A percentile compares a stretch with the other conserved stretches of the same genome.
phyloP scores from a whole-genome alignment of 345 rosid genomes.

The Cochlearia excelsa region DNA sequence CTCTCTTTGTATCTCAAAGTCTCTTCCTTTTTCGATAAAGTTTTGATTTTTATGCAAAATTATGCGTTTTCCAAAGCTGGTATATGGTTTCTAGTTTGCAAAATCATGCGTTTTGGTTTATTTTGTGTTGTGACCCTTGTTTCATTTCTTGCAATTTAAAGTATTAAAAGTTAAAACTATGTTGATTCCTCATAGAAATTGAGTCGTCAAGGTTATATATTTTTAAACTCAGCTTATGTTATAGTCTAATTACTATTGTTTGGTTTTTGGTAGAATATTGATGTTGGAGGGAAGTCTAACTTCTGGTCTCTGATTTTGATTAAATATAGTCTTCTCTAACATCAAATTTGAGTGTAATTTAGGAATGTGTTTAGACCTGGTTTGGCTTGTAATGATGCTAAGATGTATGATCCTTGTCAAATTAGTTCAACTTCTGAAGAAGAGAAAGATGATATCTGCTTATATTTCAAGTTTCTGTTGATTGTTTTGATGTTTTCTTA shows the following conservation, averaged over 20 bases:
- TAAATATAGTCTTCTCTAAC: neutral
- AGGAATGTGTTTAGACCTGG: conserved; percentile 13
- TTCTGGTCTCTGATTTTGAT: conserved; percentile 9
- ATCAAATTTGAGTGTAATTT: conserved; percentile 9
- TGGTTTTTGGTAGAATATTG: conserved; percentile 7
- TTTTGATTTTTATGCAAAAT: conserved; percentile 21
- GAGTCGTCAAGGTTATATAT: conserved; percentile 16
- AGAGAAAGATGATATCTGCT: conserved; percentile 22
- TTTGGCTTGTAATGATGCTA: conserved; percentile 25
- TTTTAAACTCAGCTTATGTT: neutral
- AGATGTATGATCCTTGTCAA: conserved; percentile 21
- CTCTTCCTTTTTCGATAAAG: neutral
- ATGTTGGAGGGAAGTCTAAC: neutral
- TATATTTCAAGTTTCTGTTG: conserved; percentile 20
- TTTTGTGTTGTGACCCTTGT: conserved; percentile 4
- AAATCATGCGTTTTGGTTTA: conserved; percentile 1
- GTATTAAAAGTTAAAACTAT: neutral
- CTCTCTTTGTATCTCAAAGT: neutral
- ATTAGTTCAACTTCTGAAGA: conserved; percentile 16
- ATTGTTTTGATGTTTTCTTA: conserved; percentile 2
- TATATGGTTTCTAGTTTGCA: neutral
- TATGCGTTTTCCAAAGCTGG: conserved; percentile 4
- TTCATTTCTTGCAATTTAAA: neutral
- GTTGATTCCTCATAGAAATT: conserved; percentile 1
- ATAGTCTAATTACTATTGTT: conserved; percentile 5